Base-by-base conservation (phyloP, 2,329 filamentous ascomycete species). In the Colletotrichum cuscutae region DNA sequence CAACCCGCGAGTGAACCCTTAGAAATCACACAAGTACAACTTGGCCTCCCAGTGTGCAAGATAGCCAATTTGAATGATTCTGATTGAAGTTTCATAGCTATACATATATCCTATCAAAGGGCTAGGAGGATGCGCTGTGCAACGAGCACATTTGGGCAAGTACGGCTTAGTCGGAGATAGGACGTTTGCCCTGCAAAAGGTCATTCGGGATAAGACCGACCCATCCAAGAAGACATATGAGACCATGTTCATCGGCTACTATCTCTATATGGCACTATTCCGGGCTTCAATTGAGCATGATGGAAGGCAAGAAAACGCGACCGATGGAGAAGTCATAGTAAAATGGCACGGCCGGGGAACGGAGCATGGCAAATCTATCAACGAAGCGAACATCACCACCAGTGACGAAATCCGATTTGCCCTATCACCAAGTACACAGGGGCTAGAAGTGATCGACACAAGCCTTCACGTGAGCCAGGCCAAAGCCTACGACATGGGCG, bases 401-500 rank as follows among this genome's bases (percentile, higher is more conserved):
- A 11, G 19, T 7, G 35, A 64, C 7, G 35, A 64, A 37, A 69
- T 64, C 7, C 26, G 66, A 35, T 58, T 64, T n/a, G 13, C 37
- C 19, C 37, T 64, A 5, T 5, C 6, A 2, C 53, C 59, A 9
- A 57, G 59, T 5, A 57, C n/a, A 2, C 8, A 49, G 24, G 79
- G 76, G 0, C 81, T 92, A 1, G 80, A 85, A 0, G 81, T 80
- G 32, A 77, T 91, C 0, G 81, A 87, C 5, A 81, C 94, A 64
- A 83, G 85, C 46, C 86, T 95, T 77, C 89, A 93, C 76, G 81
- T 83, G 63, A 93, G 90, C 77, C 79, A 85, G 0, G 88, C 89
- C 0, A 81, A 81, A 15, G 91, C 86, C 1, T 93, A 90, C 78
- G 86, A 90, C 61, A 93, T 95, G 90, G 90, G 89, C 2, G 77